Base-by-base conservation (phyloP, 345 rosid genomes). In the Cardamine occulta region DNA sequence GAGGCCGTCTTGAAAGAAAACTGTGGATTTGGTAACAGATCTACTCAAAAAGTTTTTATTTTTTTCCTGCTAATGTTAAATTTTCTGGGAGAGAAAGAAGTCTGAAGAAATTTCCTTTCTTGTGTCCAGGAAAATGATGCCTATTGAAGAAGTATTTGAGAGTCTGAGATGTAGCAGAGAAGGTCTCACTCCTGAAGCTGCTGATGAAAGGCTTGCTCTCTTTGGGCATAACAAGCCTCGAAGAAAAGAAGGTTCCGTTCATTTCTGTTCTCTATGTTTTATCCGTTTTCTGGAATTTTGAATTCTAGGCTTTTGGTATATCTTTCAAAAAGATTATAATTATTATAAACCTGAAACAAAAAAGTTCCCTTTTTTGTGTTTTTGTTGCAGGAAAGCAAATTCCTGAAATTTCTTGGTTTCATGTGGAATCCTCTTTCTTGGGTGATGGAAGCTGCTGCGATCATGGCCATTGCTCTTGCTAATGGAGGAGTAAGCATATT, bases 401-500 rank as follows among this genome's bases (percentile, higher is more conserved):
- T 94, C 63, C 57, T 94, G 80, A 94, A 91, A 66, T 94, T 86
- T 77, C 79, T 91, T 85, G 97, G 98, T 19, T 94, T 94, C 76
- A 92, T 94, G 99, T 94, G 99, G 99, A 94, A 94, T 75, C 99
- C 99, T 77, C 88, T 94, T 56, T 94, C 98, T 24, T 94, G 97
- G 99, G 99, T 94, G 61, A 94, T 94, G 97, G 99, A 94, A 80
- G 96, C 97, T 74, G 99, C 99, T 72, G 99, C 99, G 35, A 84
- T 94, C 54, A 94, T 94, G 99, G 97, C 99, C 56, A 92, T 94
- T 86, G 97, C 93, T 66, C 96, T 94, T 83, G 99, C 99, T 57
- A 94, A 94, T 73, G 99, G 97, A 87, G 99, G 99, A 83, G 97
- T 90, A 73, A 85, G 95, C 32, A 57, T 31, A 9, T 21, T 62